Percentiles rank a stretch among this genome's conserved stretches.
Conservation (phyloP, 2,329 filamentous ascomycete species). For the Monosporascus sp. region DNA sequence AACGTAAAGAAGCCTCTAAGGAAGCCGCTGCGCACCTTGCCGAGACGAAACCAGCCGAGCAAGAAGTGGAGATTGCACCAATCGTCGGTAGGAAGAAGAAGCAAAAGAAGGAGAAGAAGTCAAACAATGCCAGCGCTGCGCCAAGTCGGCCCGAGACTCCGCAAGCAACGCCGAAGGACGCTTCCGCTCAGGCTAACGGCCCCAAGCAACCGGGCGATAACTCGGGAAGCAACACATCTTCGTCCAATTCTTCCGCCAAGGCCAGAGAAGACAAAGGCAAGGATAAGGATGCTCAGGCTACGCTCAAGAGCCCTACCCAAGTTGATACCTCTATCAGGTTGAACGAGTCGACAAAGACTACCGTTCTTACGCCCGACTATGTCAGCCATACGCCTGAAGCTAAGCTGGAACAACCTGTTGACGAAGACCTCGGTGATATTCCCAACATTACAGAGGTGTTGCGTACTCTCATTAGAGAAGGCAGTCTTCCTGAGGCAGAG, state of each 20-base stretch:
- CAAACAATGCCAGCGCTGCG: conserved; percentile 22
- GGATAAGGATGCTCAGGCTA: conserved; percentile 16
- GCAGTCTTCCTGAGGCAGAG: conserved; percentile 28
- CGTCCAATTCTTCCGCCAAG: conserved; percentile 7
- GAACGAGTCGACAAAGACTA: conserved; percentile 30
- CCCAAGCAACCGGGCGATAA: conserved; percentile 16
- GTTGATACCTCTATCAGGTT: conserved; percentile 27
- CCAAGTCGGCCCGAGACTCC: conserved; percentile 26
- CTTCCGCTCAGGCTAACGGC: conserved; percentile 18
- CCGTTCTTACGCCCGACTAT: conserved; percentile 29
- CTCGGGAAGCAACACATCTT: conserved; percentile 2
- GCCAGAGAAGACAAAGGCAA: conserved; percentile 17
- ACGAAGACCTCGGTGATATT: conserved; percentile 26
- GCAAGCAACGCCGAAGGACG: conserved; percentile 26
- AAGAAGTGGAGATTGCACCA: conserved; percentile 57
- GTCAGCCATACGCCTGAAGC: conserved; percentile 20
- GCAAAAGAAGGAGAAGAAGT: conserved; percentile 65
- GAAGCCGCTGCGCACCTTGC: conserved; percentile 53
- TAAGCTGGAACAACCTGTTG: conserved; percentile 21
- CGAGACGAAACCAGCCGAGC: conserved; percentile 45
- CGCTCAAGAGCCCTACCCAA: conserved; percentile 20
- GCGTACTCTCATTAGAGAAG: conserved; percentile 30
- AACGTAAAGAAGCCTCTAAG: conserved; percentile 62
- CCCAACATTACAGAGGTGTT: conserved; percentile 30
- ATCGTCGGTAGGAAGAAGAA: conserved; percentile 81